A percentile compares a stretch with the other conserved stretches of the same genome.
These are phyloP conservation scores for Aspergillus conjunctus DNA, from an alignment of 495 filamentous ascomycete species.

Conservation along the genomic window DNA sequence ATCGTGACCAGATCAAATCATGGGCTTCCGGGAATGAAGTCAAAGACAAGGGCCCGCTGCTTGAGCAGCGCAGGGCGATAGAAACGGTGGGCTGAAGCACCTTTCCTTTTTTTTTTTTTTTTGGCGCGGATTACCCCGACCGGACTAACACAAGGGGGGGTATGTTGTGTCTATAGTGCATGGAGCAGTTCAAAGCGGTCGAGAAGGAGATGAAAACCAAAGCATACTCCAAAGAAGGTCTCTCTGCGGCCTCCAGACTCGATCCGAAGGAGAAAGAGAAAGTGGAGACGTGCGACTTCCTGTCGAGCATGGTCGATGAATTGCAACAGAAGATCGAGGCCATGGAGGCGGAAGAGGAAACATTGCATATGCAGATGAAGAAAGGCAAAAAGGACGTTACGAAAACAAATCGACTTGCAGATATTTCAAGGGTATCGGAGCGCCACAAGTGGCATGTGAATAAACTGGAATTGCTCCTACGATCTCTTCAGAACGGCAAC, in stretches of 20 bases:
- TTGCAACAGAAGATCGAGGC: conserved; percentile 90
- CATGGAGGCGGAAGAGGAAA: conserved; percentile 87
- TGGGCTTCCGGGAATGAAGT: conserved; percentile 97
- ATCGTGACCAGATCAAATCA: conserved; percentile 98
- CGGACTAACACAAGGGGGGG: not conserved
- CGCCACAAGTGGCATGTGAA: conserved; percentile 95
- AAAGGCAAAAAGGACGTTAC: conserved; percentile 84
- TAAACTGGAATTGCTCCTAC: conserved; percentile 87
- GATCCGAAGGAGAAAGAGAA: conserved; percentile 96
- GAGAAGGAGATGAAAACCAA: conserved; percentile 99
- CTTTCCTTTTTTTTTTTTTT: not conserved
- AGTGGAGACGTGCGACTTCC: conserved; percentile 79
- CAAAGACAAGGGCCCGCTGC: conserved; percentile 94
- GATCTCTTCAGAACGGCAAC: conserved; percentile 88
- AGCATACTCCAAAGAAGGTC: conserved; percentile 96
- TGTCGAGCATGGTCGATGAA: conserved; percentile 86
- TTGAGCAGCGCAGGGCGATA: conserved; percentile 92
- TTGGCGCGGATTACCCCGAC: not conserved
- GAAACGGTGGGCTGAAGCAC: conserved; percentile 68
- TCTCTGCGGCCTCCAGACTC: conserved; percentile 85
- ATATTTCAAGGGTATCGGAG: conserved; percentile 81
- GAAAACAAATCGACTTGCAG: conserved; percentile 83
- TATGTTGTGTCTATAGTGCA: conserved; percentile 63
- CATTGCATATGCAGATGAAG: conserved; percentile 84
- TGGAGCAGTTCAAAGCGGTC: conserved; percentile 99